Evolutionary conservation across 1,139 yeast species (phyloP), one percentile per base, ranked within the genome.

Genomic region (Pichia sp.): DNA sequence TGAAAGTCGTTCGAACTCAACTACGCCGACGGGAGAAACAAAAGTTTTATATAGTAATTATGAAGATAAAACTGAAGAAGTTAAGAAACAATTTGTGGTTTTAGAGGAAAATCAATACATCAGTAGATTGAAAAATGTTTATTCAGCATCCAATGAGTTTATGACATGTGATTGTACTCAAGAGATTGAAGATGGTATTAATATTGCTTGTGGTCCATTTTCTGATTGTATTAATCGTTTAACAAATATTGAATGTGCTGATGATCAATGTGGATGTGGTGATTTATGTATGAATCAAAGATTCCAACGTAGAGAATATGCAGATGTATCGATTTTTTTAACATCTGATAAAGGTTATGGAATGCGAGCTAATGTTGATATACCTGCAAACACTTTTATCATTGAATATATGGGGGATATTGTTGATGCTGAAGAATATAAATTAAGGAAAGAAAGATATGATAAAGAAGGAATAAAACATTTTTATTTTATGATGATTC

Each of bases 401-500:
- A 87, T 86, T 66, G 98, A 92, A 66, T 92, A 92, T 67, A 79
- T 86, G 49, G 98, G 98, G 34, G 98, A 92, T 64, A 95, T 92
- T 33, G 84, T 92, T 39, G 88, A 84, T 61, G 95, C 87, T 60
- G 67, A 69, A 26, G 70, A 79, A 34, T 92, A 90, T 65, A 73
- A 88, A 49, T 72, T 73, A 47, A 75, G 97, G 54, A 86, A 85
- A 83, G 71, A 78, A 46, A 78, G 76, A 43, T 92, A 92, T 65
- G 94, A 86, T 61, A 66, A 72, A 35, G 75, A 76, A 56, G 79
- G 83, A n/a, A 75, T 84, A 56, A 81, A 78, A 65, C 98, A 92
- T 67, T 92, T 92, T 60, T 92, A 92, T 66, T 92, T 92, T 66
- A 92, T 92, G 98, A 89, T 89, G 97, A 76, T 92, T 55, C 95